Percentiles rank a stretch among this genome's conserved stretches.
Evolutionary conservation across 768 basidiomycete species (phyloP).

Genomic region (Gymnopilus junonius): DNA sequence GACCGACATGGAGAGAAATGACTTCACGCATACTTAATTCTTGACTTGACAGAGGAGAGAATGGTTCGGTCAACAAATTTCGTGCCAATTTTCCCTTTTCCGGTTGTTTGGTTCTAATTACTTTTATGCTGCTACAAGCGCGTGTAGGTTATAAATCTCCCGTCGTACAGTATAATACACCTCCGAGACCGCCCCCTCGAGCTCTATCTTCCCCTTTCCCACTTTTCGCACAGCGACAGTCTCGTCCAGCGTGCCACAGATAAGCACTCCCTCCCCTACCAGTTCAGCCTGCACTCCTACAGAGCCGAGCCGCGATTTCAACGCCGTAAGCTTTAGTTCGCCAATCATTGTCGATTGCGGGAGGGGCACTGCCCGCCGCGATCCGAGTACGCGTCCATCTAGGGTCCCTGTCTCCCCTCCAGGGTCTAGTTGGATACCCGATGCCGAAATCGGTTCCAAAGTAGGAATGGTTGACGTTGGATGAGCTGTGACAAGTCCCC

Average conservation of each 20-base stretch:
- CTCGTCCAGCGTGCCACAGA: conserved; percentile 75
- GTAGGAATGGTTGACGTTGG: conserved; percentile 89
- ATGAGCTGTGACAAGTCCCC: conserved; percentile 84
- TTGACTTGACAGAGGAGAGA: conserved; percentile 18
- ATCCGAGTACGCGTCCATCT: conserved; percentile 56
- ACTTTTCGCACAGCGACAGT: conserved; percentile 90
- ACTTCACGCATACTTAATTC: conserved; percentile 80
- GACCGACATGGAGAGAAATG: conserved; percentile 95
- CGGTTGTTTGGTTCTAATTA: conserved; percentile 28
- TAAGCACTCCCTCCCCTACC: conserved; percentile 94
- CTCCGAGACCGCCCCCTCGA: conserved; percentile 89
- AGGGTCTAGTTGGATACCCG: conserved; percentile 28
- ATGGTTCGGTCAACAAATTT: conserved; percentile 32
- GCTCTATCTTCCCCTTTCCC: conserved; percentile 80
- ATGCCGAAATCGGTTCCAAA: conserved; percentile 68
- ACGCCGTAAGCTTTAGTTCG: conserved; percentile 88
- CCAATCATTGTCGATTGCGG: conserved; percentile 97
- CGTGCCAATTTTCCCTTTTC: conserved; percentile 30
- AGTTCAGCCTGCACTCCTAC: conserved; percentile 90
- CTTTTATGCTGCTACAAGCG: conserved; percentile 73
- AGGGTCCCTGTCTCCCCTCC: conserved; percentile 24
- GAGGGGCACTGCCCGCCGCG: conserved; percentile 67
- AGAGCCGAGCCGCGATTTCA: conserved; percentile 79
- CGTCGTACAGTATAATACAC: conserved; percentile 88
- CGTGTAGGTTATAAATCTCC: conserved; percentile 91